Conservation (phyloP, 371 early-diverging fungal species). For the Mucor circinelloides region DNA sequence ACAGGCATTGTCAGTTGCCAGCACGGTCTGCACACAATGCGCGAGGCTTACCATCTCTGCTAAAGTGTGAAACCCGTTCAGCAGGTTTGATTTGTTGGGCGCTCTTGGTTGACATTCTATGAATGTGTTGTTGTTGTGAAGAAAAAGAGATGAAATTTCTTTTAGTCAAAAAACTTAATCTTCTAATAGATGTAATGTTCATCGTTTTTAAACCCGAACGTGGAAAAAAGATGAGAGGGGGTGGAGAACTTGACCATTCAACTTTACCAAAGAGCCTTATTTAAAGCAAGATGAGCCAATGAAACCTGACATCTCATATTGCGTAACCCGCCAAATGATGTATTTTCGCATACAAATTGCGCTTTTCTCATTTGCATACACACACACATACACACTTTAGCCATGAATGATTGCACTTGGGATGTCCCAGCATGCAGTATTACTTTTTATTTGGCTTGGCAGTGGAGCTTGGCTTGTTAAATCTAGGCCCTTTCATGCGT, state of each 20-base stretch:
- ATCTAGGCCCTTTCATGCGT: no score
- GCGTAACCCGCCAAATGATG: not conserved
- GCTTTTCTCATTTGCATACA: not conserved
- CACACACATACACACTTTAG: not conserved
- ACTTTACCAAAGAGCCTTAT: not conserved
- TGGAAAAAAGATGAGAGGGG: not conserved
- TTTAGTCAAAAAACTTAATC: not conserved
- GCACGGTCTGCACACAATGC: not conserved
- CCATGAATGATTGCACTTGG: not conserved
- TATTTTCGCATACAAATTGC: not conserved
- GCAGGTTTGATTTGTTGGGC: constrained; percentile 32
- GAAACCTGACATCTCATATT: not conserved
- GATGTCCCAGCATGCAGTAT: not conserved
- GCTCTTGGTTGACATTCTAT: not conserved
- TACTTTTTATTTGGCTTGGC: no score
- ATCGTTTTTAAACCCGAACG: not conserved
- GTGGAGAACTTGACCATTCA: not conserved
- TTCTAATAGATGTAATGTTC: not conserved
- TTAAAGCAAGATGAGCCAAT: not conserved
- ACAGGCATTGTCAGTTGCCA: not conserved
- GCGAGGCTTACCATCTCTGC: constrained; percentile 39
- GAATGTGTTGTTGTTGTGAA: not conserved
- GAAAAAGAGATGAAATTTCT: not conserved
- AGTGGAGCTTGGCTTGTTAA: no score
- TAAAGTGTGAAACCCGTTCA: constrained; percentile 44